Conservation (phyloP, 106 monocot genomes). For the Dendrobium nobile region DNA sequence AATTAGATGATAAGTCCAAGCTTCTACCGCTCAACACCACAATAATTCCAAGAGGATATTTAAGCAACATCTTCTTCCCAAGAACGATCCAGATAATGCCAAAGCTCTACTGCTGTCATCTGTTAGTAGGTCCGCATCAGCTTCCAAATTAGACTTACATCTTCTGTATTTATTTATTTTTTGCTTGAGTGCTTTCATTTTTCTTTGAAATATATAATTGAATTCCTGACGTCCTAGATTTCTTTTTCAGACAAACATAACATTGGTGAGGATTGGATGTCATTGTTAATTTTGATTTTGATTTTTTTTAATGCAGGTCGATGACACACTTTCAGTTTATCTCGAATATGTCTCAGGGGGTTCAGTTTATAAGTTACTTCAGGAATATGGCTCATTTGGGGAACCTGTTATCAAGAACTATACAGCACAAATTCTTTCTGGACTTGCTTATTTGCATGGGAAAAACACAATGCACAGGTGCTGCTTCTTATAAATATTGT, state of each 20-base stretch:
- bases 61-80: too few relatives aligned
- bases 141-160: too few relatives aligned
- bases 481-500: not conserved
- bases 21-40: too few relatives aligned
- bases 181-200: too few relatives aligned
- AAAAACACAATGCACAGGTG: slow-evolving; percentile 88
- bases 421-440: slow-evolving; percentile 79
- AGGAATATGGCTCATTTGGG: slow-evolving; percentile 85
- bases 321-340: slow-evolving; percentile 75
- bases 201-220: not conserved
- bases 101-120: too few relatives aligned
- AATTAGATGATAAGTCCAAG: too few relatives aligned
- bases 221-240: not conserved
- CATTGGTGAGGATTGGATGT: not conserved
- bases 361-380: slow-evolving; percentile 87
- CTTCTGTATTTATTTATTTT: too few relatives aligned
- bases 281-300: not conserved
- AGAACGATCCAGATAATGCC: too few relatives aligned
- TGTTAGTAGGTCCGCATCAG: too few relatives aligned
- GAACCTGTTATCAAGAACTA: slow-evolving; percentile 86
- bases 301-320: slow-evolving; percentile 33
- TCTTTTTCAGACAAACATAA: not conserved
- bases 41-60: too few relatives aligned
- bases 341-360: slow-evolving; percentile 97
- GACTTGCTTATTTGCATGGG: slow-evolving; percentile 89